Evolutionary conservation across 345 rosid species (phyloP), one percentile per base, ranked within the genome.

Genomic region (Murraya paniculata): DNA sequence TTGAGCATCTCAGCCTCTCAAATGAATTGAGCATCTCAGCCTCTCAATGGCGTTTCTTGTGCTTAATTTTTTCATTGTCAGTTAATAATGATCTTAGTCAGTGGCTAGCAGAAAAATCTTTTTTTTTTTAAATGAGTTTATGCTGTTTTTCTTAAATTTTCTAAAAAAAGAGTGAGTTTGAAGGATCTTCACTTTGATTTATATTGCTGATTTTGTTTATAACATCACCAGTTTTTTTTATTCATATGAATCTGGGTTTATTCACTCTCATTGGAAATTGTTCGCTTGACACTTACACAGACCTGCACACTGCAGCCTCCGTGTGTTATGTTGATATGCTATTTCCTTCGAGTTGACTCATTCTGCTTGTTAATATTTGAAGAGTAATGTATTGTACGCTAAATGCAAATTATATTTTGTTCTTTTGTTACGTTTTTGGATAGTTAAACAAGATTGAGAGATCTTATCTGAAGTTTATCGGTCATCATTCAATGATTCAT

Each of bases 391-490:
- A 30, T 28, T 16, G 39, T 73, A 8, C 38, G 6, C 55, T 56
- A 24, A 21, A 35, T 24, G 48, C 18, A 1, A 45, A 27, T 25
- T 50, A 27, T 48, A 2, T 50, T n/a, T 70, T 50, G 9, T n/a
- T 33, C 41, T 22, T 31, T 16, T 11, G 7, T 14, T 21, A 48
- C 22, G 55, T 24, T 36, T 28, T 72, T 59, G 68, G 9, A 60
- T 61, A 27, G 21, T 50, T 50, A 7, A 45, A 45, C 50, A 45
- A 11, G 16, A 18, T 38, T 27, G 4, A 45, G 28, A 56, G 65
- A 76, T 19, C 53, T 21, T n/a, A 66, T 64, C 9, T 67, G 21
- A 66, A 64, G 55, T 76, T 67, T 36, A 67, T 53, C 38, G 38
- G 2, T 62, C 58, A 4, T 48, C 9, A 6, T 36, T 64, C 7